Evolutionary conservation across 805 yeast genomes (phyloP).

Genomic region (Grigorovia jiainica): DNA sequence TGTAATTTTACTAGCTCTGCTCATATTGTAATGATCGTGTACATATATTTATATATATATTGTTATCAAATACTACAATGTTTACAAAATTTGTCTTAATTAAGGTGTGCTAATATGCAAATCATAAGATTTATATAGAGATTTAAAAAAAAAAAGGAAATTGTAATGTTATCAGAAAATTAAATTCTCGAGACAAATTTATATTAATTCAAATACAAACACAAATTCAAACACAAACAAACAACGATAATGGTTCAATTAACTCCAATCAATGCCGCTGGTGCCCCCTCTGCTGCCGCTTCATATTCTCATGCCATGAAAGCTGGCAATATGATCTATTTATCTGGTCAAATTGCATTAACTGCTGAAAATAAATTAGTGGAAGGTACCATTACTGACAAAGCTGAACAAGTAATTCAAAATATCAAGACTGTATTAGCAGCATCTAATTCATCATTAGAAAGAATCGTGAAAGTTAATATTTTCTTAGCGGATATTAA

Average conservation of each 20-base stretch:
- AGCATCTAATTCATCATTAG: constrained; percentile 77
- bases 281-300: constrained; percentile 96
- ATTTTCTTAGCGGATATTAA: constrained; percentile 87
- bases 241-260: constrained; percentile 16
- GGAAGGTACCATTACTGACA: constrained; percentile 65
- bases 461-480: constrained; percentile 77
- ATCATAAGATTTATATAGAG: too few species aligned
- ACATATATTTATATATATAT: too few species aligned
- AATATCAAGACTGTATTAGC: constrained; percentile 65
- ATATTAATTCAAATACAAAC: not conserved
- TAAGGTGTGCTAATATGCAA: too few species aligned
- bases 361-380: constrained; percentile 74
- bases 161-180: too few species aligned
- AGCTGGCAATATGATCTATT: constrained; percentile 78
- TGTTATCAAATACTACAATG: too few species aligned
- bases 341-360: constrained; percentile 92
- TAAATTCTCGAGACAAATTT: too few species aligned
- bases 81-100: too few species aligned
- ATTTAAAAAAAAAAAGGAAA: not conserved
- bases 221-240: not conserved
- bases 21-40: constrained; percentile 37
- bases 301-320: constrained; percentile 93
- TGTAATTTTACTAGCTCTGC: constrained; percentile 71
- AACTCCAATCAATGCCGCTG: constrained; percentile 50
- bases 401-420: constrained; percentile 64